These are phyloP conservation scores for Epichloe sp. DNA, from an alignment of 2,329 filamentous ascomycete genomes.

Conservation along the genomic window DNA sequence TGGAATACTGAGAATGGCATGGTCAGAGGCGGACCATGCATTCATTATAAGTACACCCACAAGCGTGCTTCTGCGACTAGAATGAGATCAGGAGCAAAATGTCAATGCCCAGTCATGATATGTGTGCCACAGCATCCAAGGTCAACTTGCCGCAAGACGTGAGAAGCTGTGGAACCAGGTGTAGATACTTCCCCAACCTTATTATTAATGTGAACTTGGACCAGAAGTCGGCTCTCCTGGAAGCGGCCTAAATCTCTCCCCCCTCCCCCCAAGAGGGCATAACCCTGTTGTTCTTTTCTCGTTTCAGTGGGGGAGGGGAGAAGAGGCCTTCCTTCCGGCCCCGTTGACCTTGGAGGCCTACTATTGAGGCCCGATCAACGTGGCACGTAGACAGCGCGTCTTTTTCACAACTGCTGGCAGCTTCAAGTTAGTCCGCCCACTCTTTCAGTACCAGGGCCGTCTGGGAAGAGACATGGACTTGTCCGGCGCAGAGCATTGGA, in stretches of 20 bases:
- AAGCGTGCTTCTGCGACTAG: not conserved
- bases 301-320: not conserved
- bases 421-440: not conserved
- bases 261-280: not conserved
- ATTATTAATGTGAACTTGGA: not conserved
- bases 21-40: constrained; percentile 5
- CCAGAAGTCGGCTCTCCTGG: not conserved
- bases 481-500: not conserved
- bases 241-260: not conserved
- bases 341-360: not conserved
- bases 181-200: not conserved
- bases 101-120: constrained; percentile 9
- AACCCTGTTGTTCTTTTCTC: not conserved
- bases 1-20: constrained; percentile 3
- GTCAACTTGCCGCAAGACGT: not conserved
- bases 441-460: constrained; percentile 1
- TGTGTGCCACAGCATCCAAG: constrained; percentile 1
- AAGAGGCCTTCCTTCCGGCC: not conserved
- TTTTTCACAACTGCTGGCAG: not conserved
- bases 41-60: constrained; percentile 1
- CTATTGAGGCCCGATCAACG: constrained; percentile 17
- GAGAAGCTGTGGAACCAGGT: not conserved
- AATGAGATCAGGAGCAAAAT: constrained; percentile 1
- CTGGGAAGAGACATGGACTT: not conserved
- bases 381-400: constrained; percentile 18